Base-by-base conservation (phyloP, 73 alveolate genomes). In the Paramecium primaurelia region DNA sequence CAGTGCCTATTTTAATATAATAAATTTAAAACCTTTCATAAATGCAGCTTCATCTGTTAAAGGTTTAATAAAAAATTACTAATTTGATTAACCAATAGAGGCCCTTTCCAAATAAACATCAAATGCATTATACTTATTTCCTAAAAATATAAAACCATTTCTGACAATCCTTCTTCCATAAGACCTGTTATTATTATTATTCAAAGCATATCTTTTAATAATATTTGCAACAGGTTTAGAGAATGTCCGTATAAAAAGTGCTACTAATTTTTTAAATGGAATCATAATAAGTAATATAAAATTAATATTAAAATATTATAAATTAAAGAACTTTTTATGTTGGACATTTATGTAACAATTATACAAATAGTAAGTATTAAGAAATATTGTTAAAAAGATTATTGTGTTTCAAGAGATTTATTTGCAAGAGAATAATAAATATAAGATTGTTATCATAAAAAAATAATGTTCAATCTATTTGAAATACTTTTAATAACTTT, bases 191-290 rank as follows among this genome's bases (percentile, higher is more conserved):
- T 38, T 42, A 5, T 40, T 44, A 9, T 26, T 26, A 44, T 47
- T 80, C 12, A 80, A 14, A 9, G 91, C 73, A 80, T 80, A 80
- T 80, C 91, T 42, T 36, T 80, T 73, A 20, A 73, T 73, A 16
- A 37, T 30, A 11, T 73, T 73, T 0, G 36, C 28, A n/a, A 73
- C 36, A n/a, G 64, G 87, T 14, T 40, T 73, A 16, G 87, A 73
- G 87, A 73, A 73, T 14, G 64, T 37, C 12, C 64, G 18, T 44
- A 73, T 38, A 73, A 73, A 80, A 40, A 73, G 87, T 20, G 87
- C 14, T 30, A 22, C 59, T 37, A 73, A 73, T 38, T 34, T 73
- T 4, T 73, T 16, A 73, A 73, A 80, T 22, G 54, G 91, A 80
- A 80, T 80, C 77, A 80, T 80, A 18, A 37, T 16, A 16, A 11